Conservation (phyloP, 805 yeast genomes). For the Zygoascus tannicola region DNA sequence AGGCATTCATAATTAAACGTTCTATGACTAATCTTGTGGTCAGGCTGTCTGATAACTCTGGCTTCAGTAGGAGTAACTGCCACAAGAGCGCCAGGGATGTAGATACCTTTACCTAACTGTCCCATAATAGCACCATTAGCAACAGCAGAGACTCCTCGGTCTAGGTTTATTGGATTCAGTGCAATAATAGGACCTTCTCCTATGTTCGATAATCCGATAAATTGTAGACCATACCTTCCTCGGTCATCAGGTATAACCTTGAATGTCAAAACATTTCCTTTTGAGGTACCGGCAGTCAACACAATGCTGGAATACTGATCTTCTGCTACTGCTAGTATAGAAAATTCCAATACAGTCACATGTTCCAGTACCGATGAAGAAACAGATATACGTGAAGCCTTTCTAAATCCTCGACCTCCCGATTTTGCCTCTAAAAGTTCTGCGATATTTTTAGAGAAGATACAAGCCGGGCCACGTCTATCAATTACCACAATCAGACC, state of each 20-base stretch:
- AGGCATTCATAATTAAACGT: slow-evolving; percentile 43
- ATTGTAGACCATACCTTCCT: slow-evolving; percentile 53
- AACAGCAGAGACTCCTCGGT: slow-evolving; percentile 52
- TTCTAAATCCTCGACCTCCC: not conserved
- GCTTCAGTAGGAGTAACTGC: slow-evolving; percentile 50
- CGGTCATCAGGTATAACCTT: slow-evolving; percentile 53
- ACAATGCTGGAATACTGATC: slow-evolving; percentile 67
- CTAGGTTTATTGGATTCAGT: slow-evolving; percentile 50
- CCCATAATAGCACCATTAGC: slow-evolving; percentile 54
- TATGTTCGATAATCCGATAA: slow-evolving; percentile 39
- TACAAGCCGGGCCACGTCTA: slow-evolving; percentile 62
- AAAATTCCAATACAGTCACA: slow-evolving; percentile 60
- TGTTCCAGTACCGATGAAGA: slow-evolving; percentile 9
- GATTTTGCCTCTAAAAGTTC: not conserved
- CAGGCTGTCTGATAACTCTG: slow-evolving; percentile 52
- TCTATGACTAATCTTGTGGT: slow-evolving; percentile 54
- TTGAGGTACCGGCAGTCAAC: slow-evolving; percentile 64
- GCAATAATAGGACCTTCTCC: slow-evolving; percentile 44
- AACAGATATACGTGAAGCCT: slow-evolving; percentile 1
- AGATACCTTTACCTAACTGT: slow-evolving; percentile 50
- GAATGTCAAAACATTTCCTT: slow-evolving; percentile 60
- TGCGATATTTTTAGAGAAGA: slow-evolving; percentile 19
- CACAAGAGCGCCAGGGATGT: slow-evolving; percentile 53
- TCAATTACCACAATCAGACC: slow-evolving; percentile 75
- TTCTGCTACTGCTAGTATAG: slow-evolving; percentile 57